phyloP scores from a whole-genome alignment of 2,329 filamentous ascomycete genomes.

The Gnomoniopsis smithogilvyi region DNA sequence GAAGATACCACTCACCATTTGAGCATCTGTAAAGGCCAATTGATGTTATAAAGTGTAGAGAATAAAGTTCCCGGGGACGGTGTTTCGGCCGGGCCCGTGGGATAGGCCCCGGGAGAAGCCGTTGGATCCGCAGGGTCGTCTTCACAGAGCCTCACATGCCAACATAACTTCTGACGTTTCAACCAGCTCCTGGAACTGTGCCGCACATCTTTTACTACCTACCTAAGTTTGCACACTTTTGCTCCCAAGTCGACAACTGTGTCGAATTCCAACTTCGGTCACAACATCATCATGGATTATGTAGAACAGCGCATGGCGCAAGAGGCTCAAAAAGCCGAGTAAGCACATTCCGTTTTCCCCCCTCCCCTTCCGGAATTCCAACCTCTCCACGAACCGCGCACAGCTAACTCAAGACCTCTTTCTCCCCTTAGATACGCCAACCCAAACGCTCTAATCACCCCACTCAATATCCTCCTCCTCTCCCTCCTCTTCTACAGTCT shows the following conservation, averaged over 20 bases:
- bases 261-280: not conserved
- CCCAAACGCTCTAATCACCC: conserved; percentile 50
- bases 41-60: too few species aligned
- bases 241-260: too few species aligned
- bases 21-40: too few species aligned
- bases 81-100: not conserved
- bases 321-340: conserved; percentile 42
- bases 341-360: not conserved
- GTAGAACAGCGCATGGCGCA: conserved; percentile 54
- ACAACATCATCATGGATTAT: conserved; percentile 47
- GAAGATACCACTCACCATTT: too few species aligned
- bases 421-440: conserved; percentile 4
- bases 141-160: not conserved
- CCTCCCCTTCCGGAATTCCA: not conserved
- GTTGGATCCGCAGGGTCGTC: not conserved
- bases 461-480: conserved; percentile 61
- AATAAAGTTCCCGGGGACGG: not conserved
- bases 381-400: not conserved
- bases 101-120: not conserved
- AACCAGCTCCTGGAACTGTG: not conserved
- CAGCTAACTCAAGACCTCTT: conserved; percentile 9
- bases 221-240: too few species aligned
- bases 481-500: conserved; percentile 54
- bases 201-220: not conserved
- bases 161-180: not conserved